Evolutionary conservation across 2,329 filamentous ascomycete species (phyloP), one percentile per base, ranked within the genome.

Genomic region (Claviceps pusilla): DNA sequence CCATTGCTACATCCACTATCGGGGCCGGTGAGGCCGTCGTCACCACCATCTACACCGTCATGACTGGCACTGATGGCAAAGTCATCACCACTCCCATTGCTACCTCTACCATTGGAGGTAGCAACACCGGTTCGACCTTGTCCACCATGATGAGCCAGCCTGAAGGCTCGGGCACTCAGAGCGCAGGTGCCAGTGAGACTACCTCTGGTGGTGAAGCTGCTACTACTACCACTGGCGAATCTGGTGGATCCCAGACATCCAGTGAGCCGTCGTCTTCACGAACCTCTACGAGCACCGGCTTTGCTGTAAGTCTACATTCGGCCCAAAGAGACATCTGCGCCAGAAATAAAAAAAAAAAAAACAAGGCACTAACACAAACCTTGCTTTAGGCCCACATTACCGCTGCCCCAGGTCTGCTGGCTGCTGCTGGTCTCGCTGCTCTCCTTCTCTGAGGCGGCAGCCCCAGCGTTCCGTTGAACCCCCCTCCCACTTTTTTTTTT

Each of bases 371-470:
- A 46, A 50, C 33, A 24, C 41, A 10, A 31, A 35, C 9, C 9
- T 41, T 29, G 4, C 16, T 24, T 1, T 47, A 69, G 68, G 65
- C 72, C 46, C 68, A 72, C 55, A 65, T 67, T 61, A 76, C 75
- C 50, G 72, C 69, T 55, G 74, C 70, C 42, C 73, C 74, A 28
- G 76, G 74, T 55, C 58, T 77, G 50, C 57, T 78, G 45, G 75
- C 73, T 52, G 75, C 72, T 28, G 75, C 73, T 24, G 76, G 75
- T 62, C 56, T 78, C 48, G 75, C 73, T 45, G 73, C 69, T 57
- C 61, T 76, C 56, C 65, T 78, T 56, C 69, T 78, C 56, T 78
- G 74, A 72, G 29, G 33, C 59, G 58, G 33, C 54, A 11, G 29
- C 46, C 4, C 29, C 54, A 54, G 43, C 43, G 24, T 46, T 46